A percentile compares a stretch with the other conserved stretches of the same genome.
These are phyloP conservation scores for Salix viminalis DNA, from an alignment of 345 rosid genomes.

Conservation along the genomic window DNA sequence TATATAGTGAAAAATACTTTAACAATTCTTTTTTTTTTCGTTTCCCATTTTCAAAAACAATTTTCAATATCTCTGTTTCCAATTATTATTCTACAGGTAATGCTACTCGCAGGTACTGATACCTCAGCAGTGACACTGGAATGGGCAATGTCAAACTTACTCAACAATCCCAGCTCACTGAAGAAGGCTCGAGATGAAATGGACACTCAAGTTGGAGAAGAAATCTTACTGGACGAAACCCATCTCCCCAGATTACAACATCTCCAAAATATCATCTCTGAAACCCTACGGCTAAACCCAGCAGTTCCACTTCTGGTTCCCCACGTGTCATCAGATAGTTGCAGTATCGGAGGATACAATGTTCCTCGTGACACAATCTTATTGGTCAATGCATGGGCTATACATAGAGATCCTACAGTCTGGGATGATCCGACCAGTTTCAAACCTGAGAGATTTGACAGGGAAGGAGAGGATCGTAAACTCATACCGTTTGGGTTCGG, in stretches of 20 bases:
- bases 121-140: constrained; percentile 44
- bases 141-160: constrained; percentile 44
- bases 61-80: no score
- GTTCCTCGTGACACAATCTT: constrained; percentile 13
- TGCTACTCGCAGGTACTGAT: constrained; percentile 40
- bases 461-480: neutral
- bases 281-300: no score
- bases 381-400: constrained; percentile 43
- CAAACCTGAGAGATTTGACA: no score
- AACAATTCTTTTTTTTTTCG: no score
- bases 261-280: neutral
- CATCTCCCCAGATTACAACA: constrained; percentile 32
- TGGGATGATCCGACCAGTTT: no score
- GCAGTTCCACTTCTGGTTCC: neutral
- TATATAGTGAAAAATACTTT: no score
- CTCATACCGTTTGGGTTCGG: constrained; percentile 15
- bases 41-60: no score
- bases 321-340: no score
- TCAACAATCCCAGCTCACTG: constrained; percentile 34
- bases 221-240: constrained; percentile 33
- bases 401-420: constrained; percentile 19
- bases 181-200: constrained; percentile 32
- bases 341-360: no score
- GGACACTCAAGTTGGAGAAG: constrained; percentile 32
- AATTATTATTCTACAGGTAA: constrained; percentile 5